Percentiles rank a stretch among this genome's conserved stretches.
Conservation (phyloP, 2,329 filamentous ascomycete species). For the Trichoderma cornu-damae region DNA sequence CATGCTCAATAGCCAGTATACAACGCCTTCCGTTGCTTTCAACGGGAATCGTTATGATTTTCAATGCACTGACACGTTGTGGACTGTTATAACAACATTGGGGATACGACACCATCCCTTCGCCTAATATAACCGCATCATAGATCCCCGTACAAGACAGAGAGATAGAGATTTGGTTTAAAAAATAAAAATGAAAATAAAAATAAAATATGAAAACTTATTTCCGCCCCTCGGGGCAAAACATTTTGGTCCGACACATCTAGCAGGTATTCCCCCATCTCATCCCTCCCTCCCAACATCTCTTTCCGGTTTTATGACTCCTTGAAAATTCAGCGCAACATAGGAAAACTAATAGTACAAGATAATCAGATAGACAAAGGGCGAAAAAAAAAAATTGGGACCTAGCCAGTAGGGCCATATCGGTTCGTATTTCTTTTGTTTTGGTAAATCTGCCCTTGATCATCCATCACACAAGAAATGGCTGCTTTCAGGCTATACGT, state of each 20-base stretch:
- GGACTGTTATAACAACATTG: not conserved
- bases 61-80: not conserved
- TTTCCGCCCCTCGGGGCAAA: not conserved
- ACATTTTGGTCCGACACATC: not conserved
- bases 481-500: not conserved
- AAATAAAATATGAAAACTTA: not conserved
- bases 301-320: not conserved
- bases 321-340: not conserved
- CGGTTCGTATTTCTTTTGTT: not conserved
- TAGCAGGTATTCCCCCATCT: not conserved
- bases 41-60: conserved; percentile 2
- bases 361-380: not conserved
- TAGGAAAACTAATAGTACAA: conserved; percentile 6
- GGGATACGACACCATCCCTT: not conserved
- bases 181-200: not conserved
- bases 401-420: not conserved
- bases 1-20: no score
- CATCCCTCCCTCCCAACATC: not conserved
- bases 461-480: not conserved
- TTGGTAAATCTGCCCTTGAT: not conserved
- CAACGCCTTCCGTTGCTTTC: not conserved
- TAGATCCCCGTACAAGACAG: not conserved
- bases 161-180: no score
- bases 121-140: not conserved
- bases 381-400: no score